Conservation (phyloP, 2,329 filamentous ascomycete genomes). For the Cercospora berteroae region DNA sequence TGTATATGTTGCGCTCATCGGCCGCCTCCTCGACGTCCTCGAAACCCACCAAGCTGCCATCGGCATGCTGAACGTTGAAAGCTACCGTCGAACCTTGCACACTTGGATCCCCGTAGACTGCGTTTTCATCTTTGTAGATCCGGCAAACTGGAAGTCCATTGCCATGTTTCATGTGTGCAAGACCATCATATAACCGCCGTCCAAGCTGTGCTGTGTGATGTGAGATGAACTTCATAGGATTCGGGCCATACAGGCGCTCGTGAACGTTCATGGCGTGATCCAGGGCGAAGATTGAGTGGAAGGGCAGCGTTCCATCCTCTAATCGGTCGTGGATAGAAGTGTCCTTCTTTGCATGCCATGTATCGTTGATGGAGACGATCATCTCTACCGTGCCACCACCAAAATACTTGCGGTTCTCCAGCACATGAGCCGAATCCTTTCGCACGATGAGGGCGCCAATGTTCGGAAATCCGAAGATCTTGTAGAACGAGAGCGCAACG, state of each 20-base stretch:
- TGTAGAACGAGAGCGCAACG: constrained; percentile 61
- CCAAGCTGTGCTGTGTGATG: constrained; percentile 57
- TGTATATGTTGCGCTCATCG: constrained; percentile 56
- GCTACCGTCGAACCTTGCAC: constrained; percentile 62
- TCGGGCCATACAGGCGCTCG: constrained; percentile 55
- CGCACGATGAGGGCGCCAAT: constrained; percentile 61
- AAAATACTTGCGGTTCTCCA: constrained; percentile 60
- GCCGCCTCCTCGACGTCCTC: constrained; percentile 59
- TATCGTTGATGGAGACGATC: constrained; percentile 53
- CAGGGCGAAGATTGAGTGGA: constrained; percentile 63
- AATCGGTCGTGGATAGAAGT: constrained; percentile 58
- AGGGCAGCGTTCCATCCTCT: constrained; percentile 66
- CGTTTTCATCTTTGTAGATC: constrained; percentile 55
- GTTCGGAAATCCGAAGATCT: constrained; percentile 66
- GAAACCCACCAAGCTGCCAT: constrained; percentile 57
- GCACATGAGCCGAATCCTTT: constrained; percentile 55
- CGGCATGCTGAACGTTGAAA: constrained; percentile 58
- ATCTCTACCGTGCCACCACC: constrained; percentile 66
- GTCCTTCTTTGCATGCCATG: constrained; percentile 56
- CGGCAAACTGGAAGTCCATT: constrained; percentile 54
- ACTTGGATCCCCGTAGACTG: constrained; percentile 51
- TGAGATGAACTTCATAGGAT: constrained; percentile 58
- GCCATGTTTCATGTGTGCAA: constrained; percentile 51
- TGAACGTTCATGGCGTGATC: constrained; percentile 60
- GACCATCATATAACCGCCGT: constrained; percentile 49